Conservation (phyloP, 2,329 filamentous ascomycete species). For the Metarhizium anisopliae region DNA sequence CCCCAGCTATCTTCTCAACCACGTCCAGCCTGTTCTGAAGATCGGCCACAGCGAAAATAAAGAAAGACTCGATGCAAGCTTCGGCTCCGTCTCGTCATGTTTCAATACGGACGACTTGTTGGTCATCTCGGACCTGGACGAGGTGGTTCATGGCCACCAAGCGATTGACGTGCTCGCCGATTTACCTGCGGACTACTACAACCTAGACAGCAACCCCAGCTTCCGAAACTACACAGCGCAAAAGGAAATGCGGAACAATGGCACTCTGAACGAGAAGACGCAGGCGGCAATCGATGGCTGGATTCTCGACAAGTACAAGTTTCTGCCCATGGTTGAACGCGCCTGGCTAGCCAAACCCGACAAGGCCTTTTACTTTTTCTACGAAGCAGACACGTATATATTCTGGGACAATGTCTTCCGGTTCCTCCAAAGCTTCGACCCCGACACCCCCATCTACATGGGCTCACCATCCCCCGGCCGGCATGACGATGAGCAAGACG, state of each 20-base stretch:
- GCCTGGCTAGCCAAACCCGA: constrained; percentile 36
- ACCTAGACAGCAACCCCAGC: constrained; percentile 21
- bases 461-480: constrained; percentile 38
- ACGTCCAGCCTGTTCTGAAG: constrained; percentile 24
- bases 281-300: constrained; percentile 32
- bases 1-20: constrained; percentile 20
- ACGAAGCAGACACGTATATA: constrained; percentile 45
- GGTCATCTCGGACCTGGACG: constrained; percentile 42
- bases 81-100: constrained; percentile 43
- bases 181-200: constrained; percentile 21
- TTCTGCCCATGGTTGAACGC: constrained; percentile 44
- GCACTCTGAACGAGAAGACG: constrained; percentile 21
- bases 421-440: constrained; percentile 35
- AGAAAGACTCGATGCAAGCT: constrained; percentile 27
- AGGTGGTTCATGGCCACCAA: constrained; percentile 31
- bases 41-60: constrained; percentile 20
- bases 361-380: constrained; percentile 47
- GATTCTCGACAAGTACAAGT: constrained; percentile 49
- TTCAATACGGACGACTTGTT: constrained; percentile 31
- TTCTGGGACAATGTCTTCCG: constrained; percentile 34
- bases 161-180: constrained; percentile 33
- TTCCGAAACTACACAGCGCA: constrained; percentile 33
- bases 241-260: constrained; percentile 22
- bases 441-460: constrained; percentile 42
- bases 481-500: constrained; percentile 19